Conservation (phyloP, 2,329 filamentous ascomycete species). For the Colletotrichum caudatum region DNA sequence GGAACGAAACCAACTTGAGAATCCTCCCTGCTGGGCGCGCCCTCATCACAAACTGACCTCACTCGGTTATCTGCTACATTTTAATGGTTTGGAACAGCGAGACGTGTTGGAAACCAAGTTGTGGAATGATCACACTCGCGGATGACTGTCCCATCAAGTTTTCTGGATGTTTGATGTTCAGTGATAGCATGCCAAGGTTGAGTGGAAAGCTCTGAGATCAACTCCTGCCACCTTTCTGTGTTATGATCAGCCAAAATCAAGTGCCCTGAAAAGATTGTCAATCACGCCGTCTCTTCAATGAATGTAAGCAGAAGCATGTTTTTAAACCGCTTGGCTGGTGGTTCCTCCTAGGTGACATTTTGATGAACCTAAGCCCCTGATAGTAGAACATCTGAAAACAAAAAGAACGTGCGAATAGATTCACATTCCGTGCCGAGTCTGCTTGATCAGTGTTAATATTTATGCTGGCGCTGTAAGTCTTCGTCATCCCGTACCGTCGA, state of each 20-base stretch:
- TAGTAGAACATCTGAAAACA: neutral
- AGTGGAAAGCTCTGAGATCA: neutral
- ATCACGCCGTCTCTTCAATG: neutral
- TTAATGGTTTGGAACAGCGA: neutral
- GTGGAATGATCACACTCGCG: too few relatives aligned
- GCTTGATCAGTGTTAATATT: neutral
- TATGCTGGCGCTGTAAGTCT: neutral
- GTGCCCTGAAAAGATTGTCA: neutral
- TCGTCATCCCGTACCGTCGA: neutral
- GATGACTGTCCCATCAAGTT: neutral
- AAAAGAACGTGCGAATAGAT: neutral
- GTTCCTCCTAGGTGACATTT: neutral
- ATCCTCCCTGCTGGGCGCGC: neutral
- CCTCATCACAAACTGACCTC: neutral
- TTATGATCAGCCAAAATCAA: neutral
- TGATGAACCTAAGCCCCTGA: neutral
- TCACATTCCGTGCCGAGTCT: neutral
- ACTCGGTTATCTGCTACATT: neutral
- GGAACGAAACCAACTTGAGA: neutral
- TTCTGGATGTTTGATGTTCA: neutral
- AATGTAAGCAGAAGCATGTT: neutral
- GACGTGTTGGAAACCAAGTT: neutral
- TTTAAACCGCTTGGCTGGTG: neutral
- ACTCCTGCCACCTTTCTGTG: neutral
- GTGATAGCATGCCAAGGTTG: neutral